Evolutionary conservation across 345 rosid genomes (phyloP), one percentile per base, ranked within the genome.

Genomic region (Eucalyptus fibrosa): DNA sequence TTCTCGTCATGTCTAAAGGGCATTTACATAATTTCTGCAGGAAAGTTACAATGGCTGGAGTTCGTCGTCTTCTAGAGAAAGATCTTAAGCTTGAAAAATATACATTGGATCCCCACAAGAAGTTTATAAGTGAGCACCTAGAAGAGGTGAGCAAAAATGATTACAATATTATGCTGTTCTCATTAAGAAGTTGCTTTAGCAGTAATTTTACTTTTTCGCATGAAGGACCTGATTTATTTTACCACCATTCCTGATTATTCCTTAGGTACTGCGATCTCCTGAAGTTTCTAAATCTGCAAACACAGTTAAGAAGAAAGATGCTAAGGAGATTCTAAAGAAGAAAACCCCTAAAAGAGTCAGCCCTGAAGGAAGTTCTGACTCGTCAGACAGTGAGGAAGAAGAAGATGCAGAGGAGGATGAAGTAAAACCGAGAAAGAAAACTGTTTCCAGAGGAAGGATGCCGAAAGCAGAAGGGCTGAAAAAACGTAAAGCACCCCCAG

Each of bases 1-100:
- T 86, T 67, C 44, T 86, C 2, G 1, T 77, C 85, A 40, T 40
- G 47, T 77, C 85, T 77, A 77, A 77, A 40, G 85, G 85, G 85
- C 85, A 77, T 77, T 77, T 40, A 40, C 85, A 60, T 87, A 44
- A 67, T 88, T 81, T 91, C 67, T 87, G 87, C 93, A 97, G 98
- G 87, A 86, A 92, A 89, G 90, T 97, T 89, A 94, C 99, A 32
- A 93, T 98, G 98, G 96, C 94, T 83, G 95, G 94, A 89, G 95
- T 95, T 88, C 98, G 98, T 89, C 93, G 99, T 50, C 94, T 95
- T 87, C 91, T 97, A 92, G 99, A 98, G 94, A 93, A 93, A 91
- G 99, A 98, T 93, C 97, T 98, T 91, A 89, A 93, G 86, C 93
- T 97, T 60, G 95, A 94, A 65, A 94, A 95, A 87, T 19, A 65